Conservation (phyloP, 768 basidiomycete species). For the Holtermanniella nyarrowii region DNA sequence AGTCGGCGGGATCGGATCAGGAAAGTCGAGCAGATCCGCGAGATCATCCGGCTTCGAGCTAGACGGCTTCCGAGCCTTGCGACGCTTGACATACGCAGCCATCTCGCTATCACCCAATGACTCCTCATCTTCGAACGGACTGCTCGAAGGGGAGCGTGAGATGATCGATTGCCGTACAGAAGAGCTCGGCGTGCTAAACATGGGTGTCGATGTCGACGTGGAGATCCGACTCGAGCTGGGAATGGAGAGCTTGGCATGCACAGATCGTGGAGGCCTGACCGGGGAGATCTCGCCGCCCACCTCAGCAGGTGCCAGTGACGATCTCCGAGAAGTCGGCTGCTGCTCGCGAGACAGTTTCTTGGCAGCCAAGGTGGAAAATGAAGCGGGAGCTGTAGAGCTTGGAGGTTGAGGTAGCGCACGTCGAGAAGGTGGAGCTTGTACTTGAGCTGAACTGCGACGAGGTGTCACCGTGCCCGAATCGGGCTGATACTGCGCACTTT, state of each 20-base stretch:
- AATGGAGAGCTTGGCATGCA: constrained; percentile 30
- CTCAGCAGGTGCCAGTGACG: constrained; percentile 9
- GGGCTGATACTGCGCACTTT: not conserved
- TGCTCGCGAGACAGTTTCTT: constrained; percentile 26
- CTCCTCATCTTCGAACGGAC: constrained; percentile 36
- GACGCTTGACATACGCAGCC: constrained; percentile 81
- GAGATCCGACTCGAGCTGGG: constrained; percentile 19
- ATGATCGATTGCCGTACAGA: constrained; percentile 14
- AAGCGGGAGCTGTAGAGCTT: constrained; percentile 17
- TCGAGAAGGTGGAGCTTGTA: constrained; percentile 19
- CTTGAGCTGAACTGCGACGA: constrained; percentile 37
- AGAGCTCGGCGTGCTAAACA: constrained; percentile 23
- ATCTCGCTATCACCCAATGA: constrained; percentile 87
- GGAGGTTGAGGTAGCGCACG: constrained; percentile 20
- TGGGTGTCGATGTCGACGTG: constrained; percentile 20
- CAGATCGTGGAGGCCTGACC: constrained; percentile 28
- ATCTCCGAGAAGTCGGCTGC: constrained; percentile 4
- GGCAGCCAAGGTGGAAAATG: constrained; percentile 24
- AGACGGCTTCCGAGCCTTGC: constrained; percentile 68
- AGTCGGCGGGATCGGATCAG: constrained; percentile 70
- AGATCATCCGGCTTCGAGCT: constrained; percentile 75
- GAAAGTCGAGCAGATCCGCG: constrained; percentile 80
- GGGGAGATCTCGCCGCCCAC: constrained; percentile 8
- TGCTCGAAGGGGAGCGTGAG: constrained; percentile 16
- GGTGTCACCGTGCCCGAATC: constrained; percentile 1